phyloP scores from a whole-genome alignment of 306 rosid genomes.

The Cyclanthera cordifolia region DNA sequence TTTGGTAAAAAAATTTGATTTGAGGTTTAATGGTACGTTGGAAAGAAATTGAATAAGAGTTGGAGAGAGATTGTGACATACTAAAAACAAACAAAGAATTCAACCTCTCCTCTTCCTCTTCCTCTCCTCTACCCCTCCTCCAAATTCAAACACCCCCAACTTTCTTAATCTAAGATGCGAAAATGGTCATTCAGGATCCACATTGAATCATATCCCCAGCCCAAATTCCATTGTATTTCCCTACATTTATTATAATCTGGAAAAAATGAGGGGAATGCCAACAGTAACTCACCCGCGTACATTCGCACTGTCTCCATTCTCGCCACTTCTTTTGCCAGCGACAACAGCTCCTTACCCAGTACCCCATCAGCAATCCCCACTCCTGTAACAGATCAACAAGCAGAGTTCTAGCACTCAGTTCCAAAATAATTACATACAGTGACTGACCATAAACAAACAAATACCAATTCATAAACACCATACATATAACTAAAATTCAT shows the following conservation, averaged over 20 bases:
- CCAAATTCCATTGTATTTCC: background rate
- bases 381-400: conserved; percentile 28
- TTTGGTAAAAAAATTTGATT: too few species aligned
- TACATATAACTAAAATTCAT: background rate
- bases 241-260: background rate
- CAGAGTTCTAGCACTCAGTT: background rate
- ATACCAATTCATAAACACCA: conserved; percentile 4
- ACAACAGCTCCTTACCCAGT: conserved; percentile 71
- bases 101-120: too few species aligned
- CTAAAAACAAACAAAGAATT: too few species aligned
- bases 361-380: conserved; percentile 33
- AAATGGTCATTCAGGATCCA: background rate
- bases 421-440: background rate
- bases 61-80: too few species aligned
- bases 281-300: conserved; percentile 49
- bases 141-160: too few species aligned
- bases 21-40: too few species aligned
- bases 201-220: background rate
- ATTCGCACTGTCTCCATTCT: conserved; percentile 70
- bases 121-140: too few species aligned
- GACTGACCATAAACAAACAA: background rate
- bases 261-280: background rate
- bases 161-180: background rate
- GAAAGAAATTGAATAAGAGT: too few species aligned
- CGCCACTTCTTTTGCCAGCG: conserved; percentile 86